These are phyloP conservation scores for Scutellaria galericulata DNA, from an alignment of 257 asterid species.

Conservation along the genomic window DNA sequence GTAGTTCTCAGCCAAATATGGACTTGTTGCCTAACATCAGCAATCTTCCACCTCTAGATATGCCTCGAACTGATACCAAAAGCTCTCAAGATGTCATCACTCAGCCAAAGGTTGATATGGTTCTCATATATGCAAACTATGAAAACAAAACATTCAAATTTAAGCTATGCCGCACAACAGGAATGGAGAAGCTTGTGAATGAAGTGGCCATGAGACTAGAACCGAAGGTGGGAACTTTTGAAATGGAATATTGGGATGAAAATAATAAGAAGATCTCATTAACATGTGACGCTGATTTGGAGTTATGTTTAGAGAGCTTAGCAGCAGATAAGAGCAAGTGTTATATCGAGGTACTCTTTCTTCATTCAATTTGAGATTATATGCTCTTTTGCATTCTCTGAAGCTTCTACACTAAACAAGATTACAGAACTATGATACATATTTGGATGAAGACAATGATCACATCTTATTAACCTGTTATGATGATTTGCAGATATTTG, in stretches of 20 bases:
- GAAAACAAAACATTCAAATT: not conserved
- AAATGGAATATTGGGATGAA: not conserved
- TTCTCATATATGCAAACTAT: not conserved
- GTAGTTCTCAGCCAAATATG: no score
- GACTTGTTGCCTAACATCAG: not conserved
- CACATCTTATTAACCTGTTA: no score
- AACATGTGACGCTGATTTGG: not conserved
- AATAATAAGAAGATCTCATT: not conserved
- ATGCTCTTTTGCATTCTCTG: no score
- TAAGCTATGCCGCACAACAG: not conserved
- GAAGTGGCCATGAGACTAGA: not conserved
- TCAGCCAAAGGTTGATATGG: not conserved
- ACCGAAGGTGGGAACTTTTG: not conserved
- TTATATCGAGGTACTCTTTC: no score
- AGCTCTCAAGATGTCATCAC: not conserved
- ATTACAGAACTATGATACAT: no score
- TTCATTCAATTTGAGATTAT: no score
- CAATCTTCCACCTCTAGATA: not conserved
- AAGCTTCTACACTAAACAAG: no score
- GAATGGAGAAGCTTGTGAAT: not conserved
- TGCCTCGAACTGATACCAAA: not conserved
- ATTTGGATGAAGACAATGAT: no score
- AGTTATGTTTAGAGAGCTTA: not conserved
- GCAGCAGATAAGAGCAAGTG: not conserved
- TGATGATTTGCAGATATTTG: no score